These are phyloP conservation scores for Balamuthia mandrillaris DNA, from an alignment of 208 protist species.

Conservation along the genomic window DNA sequence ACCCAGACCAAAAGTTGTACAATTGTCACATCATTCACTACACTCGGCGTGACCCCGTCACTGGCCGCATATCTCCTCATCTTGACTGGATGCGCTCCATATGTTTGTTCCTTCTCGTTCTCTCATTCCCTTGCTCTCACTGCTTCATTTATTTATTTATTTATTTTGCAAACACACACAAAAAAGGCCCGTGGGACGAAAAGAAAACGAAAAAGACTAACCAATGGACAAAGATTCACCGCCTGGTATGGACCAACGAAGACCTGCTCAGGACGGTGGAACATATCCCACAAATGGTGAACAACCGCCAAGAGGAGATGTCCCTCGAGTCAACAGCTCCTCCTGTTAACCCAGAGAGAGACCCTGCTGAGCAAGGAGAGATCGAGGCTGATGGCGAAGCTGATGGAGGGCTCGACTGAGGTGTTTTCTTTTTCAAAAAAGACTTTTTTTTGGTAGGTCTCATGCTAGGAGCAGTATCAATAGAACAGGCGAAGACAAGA, in stretches of 20 bases:
- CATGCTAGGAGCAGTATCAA: too few species aligned
- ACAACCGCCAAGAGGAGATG: background rate
- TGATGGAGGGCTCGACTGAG: too few species aligned
- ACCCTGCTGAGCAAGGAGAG: too few species aligned
- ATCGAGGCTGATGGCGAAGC: too few species aligned
- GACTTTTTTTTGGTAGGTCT: too few species aligned
- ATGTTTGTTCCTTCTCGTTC: background rate
- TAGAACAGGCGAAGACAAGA: too few species aligned
- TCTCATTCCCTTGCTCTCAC: background rate
- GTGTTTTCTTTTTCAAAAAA: too few species aligned
- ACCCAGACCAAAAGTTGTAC: background rate
- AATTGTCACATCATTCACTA: conserved; percentile 48
- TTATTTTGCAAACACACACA: background rate
- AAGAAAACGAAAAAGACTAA: background rate
- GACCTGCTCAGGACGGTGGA: background rate
- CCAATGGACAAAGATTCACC: background rate
- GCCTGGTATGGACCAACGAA: background rate
- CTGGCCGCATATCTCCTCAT: conserved; percentile 2
- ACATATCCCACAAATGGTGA: background rate
- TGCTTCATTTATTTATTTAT: background rate
- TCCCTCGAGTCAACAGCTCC: too few species aligned
- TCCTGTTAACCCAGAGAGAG: too few species aligned
- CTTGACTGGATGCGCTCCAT: conserved; percentile 30
- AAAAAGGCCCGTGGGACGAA: background rate
- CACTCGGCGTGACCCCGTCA: conserved; percentile 27